Conservation (phyloP, 78 protist genomes). For the Tieghemostelium lacteum region DNA sequence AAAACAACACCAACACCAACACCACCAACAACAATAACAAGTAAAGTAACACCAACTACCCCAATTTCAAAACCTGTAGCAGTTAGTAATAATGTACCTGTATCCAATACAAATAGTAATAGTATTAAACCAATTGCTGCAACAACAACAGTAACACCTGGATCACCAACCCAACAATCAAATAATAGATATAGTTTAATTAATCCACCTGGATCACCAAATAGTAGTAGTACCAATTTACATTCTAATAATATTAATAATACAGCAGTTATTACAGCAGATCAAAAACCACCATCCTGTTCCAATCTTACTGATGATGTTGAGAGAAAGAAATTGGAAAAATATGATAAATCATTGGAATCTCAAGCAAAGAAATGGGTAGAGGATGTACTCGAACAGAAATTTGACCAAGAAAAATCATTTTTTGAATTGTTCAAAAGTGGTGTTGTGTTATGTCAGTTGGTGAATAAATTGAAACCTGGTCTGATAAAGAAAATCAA, state of each 20-base stretch:
- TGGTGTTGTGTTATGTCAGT: constrained; percentile 60
- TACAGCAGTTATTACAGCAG: neutral
- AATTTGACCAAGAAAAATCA: neutral
- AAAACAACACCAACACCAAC: neutral
- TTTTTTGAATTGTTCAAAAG: constrained; percentile 38
- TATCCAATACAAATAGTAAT: neutral
- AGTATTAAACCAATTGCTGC: neutral
- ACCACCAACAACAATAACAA: neutral
- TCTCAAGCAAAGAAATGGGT: constrained; percentile 33
- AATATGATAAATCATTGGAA: constrained; percentile 10
- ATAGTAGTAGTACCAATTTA: neutral
- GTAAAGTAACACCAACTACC: neutral
- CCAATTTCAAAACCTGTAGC: neutral
- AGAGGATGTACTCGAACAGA: constrained; percentile 23
- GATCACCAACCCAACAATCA: neutral
- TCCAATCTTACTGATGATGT: constrained; percentile 38
- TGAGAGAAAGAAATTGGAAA: constrained; percentile 35
- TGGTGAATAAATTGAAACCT: constrained; percentile 74
- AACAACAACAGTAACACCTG: neutral
- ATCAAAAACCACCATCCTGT: neutral
- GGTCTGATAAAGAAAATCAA: constrained; percentile 32
- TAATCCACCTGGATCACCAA: neutral
- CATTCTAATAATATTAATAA: no score
- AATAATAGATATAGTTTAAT: no score
- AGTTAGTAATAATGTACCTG: no score